Conservation (phyloP, 257 asterid genomes). For the Phtheirospermum japonicum region DNA sequence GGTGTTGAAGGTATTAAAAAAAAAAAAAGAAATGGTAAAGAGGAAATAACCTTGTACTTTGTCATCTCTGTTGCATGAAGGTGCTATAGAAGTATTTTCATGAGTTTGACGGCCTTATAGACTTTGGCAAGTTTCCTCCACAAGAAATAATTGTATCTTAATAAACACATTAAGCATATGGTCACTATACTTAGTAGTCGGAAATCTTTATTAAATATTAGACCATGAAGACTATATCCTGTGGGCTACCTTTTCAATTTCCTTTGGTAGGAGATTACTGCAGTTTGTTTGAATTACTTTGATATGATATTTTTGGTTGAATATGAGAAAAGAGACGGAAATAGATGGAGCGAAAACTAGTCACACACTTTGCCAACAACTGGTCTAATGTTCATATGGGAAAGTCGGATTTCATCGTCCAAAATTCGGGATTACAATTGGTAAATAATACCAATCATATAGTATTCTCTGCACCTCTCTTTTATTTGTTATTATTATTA, state of each 20-base stretch:
- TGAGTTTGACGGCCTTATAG: neutral
- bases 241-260: neutral
- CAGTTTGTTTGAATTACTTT: neutral
- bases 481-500: no score
- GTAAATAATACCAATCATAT: neutral
- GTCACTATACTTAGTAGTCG: no score
- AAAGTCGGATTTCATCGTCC: neutral
- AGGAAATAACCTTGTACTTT: neutral
- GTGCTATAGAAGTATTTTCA: constrained; percentile 7
- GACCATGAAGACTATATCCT: neutral
- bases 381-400: neutral
- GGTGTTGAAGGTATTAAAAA: constrained; percentile 62
- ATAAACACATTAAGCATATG: no score
- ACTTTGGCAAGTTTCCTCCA: no score
- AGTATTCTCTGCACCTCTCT: neutral
- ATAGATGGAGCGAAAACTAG: neutral
- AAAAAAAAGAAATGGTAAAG: neutral
- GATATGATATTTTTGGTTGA: neutral
- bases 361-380: no score
- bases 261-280: constrained; percentile 1
- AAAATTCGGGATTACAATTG: constrained; percentile 2
- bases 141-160: no score
- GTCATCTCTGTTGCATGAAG: neutral
- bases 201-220: neutral
- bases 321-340: neutral